These are phyloP conservation scores for Carex kokanica DNA, from an alignment of 176 grass and related monocot genomes.

Conservation along the genomic window DNA sequence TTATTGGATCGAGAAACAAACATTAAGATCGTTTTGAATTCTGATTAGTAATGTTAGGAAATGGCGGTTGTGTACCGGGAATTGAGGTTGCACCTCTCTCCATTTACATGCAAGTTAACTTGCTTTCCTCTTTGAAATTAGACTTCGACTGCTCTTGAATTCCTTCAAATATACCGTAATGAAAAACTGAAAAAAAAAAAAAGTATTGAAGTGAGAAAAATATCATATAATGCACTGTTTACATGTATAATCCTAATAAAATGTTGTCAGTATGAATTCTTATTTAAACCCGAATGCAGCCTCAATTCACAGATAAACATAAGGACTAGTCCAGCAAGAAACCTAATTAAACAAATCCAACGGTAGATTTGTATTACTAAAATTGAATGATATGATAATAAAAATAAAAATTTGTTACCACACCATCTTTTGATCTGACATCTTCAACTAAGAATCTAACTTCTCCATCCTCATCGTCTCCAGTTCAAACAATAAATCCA, in stretches of 20 bases:
- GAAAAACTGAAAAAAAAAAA: too few species aligned
- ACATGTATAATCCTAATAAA: too few species aligned
- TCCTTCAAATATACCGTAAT: too few species aligned
- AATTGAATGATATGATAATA: not conserved
- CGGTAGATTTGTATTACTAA: not conserved
- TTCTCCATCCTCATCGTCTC: constrained; percentile 8
- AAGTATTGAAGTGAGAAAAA: too few species aligned
- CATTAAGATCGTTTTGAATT: not conserved
- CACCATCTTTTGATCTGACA: constrained; percentile 52
- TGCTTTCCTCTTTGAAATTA: constrained; percentile 35
- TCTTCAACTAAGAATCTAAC: constrained; percentile 77
- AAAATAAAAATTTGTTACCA: constrained; percentile 33
- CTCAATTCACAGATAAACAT: too few species aligned
- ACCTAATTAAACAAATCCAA: too few species aligned
- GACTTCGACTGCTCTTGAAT: too few species aligned
- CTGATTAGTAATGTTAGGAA: not conserved
- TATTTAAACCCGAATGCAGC: too few species aligned
- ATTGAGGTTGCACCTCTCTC: constrained; percentile 49
- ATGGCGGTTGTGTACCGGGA: constrained; percentile 46
- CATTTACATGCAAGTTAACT: constrained; percentile 52
- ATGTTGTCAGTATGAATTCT: too few species aligned
- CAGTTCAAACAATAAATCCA: constrained; percentile 34
- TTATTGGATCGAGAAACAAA: too few species aligned
- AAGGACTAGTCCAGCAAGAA: too few species aligned
- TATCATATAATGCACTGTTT: too few species aligned